Evolutionary conservation across 305 asterid genomes (phyloP), one percentile per base, ranked within the genome.

Genomic region (Petunia hybrid): DNA sequence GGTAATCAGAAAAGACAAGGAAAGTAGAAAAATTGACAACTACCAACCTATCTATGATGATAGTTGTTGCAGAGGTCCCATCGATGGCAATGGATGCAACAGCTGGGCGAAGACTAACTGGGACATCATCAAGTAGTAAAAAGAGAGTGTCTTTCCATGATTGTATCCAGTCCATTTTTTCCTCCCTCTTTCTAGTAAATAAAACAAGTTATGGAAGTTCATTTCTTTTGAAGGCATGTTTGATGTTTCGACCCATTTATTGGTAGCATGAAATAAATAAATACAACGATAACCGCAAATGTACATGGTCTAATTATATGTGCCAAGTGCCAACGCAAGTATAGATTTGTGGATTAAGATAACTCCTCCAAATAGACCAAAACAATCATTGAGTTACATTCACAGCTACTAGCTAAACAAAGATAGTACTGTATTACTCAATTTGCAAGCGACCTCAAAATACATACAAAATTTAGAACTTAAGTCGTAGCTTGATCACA

Each of bases 1-100:
- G 46, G 46, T 13, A 53, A 61, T 69, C 53, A 53, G 78, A 73
- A 22, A 64, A 76, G 66, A 53, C 45, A 4, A 57, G 12, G 14
- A 31, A 60, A 13, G 7, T 73, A n/a, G 45, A n/a, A 69, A 38
- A 75, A 4, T 41, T 46, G 56, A 14, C 38, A 71, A 86, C 10
- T 4, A 57, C 81, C 80, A 78, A 95, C 99, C 97, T 84, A 80
- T 94, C 91, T 59, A 95, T 83, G 76, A 95, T 92, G 81, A 95
- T 74, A 61, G 99, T 92, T 62, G 99, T 95, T 78, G 96, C 97
- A 76, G 99, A 95, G 79, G 99, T 95, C 39, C 98, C 99, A 87
- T 95, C 99, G 38, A 95, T 89, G 14, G 99, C 91, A 83, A 95
- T 84, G 79, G 99, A 92, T 1, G 88, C 86, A 59, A 92, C 83